Evolutionary conservation across 176 grass and related monocot genomes (phyloP).

Genomic region (Elymus sibiricus): DNA sequence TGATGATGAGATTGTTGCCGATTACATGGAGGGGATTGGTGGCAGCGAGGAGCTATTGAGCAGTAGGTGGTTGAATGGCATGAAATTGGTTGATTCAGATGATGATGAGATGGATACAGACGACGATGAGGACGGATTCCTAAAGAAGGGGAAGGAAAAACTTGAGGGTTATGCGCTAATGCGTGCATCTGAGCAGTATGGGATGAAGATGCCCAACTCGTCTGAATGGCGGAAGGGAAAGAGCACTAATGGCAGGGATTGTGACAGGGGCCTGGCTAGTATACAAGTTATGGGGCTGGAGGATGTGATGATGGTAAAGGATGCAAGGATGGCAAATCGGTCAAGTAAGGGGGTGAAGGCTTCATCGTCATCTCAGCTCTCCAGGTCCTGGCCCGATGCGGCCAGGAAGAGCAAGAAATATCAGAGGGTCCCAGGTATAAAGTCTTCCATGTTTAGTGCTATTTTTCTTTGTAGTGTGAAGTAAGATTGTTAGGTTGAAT

Average conservation of each 20-base stretch:
- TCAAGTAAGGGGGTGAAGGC: conserved; percentile 32
- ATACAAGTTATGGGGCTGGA: conserved; percentile 43
- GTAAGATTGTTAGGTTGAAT: background rate
- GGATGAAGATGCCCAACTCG: conserved; percentile 64
- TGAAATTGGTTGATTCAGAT: conserved; percentile 54
- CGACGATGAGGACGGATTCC: conserved; percentile 54
- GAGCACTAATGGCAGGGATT: background rate
- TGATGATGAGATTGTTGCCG: conserved; percentile 63
- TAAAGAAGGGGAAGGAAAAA: conserved; percentile 42
- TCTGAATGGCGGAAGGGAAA: conserved; percentile 30
- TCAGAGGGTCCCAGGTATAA: conserved; percentile 49
- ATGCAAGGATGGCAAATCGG: conserved; percentile 38
- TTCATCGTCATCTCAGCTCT: conserved; percentile 60
- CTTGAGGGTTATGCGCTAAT: conserved; percentile 65
- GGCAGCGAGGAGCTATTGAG: conserved; percentile 54
- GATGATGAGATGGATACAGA: conserved; percentile 42
- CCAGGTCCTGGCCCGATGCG: conserved; percentile 67
- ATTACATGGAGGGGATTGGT: conserved; percentile 85
- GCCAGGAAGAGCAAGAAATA: conserved; percentile 50
- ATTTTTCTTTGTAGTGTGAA: conserved; percentile 3
- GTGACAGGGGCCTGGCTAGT: conserved; percentile 25
- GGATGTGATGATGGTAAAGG: conserved; percentile 62
- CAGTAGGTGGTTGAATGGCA: conserved; percentile 28
- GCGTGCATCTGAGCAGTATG: conserved; percentile 63
- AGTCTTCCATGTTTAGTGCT: background rate